Conservation (phyloP, 768 basidiomycete genomes). For the Russula dissimulans region DNA sequence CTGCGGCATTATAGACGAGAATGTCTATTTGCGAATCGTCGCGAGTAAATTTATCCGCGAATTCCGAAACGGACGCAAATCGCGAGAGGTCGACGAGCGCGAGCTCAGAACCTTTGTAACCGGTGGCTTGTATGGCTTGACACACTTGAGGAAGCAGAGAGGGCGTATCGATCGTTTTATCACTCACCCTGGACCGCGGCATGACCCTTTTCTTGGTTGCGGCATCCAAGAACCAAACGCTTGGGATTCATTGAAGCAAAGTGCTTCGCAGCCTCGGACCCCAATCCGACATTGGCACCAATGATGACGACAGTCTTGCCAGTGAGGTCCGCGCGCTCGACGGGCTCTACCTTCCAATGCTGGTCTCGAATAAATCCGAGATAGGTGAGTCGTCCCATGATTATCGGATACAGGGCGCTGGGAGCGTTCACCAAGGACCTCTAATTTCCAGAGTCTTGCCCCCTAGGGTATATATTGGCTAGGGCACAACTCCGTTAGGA, state of each 20-base stretch:
- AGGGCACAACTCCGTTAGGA: too few species aligned
- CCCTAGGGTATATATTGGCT: too few species aligned
- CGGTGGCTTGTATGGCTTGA: conserved; percentile 15
- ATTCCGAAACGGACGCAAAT: conserved; percentile 24
- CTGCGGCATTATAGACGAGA: conserved; percentile 25
- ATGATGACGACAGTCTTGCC: conserved; percentile 20
- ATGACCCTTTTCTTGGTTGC: conserved; percentile 9
- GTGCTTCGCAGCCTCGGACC: conserved; percentile 17
- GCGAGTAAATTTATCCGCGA: conserved; percentile 19
- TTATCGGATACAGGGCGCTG: not conserved
- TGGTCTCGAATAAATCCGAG: conserved; percentile 5
- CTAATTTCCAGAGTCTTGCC: too few species aligned
- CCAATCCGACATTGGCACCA: conserved; percentile 17
- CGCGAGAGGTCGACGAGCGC: conserved; percentile 22
- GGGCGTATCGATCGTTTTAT: not conserved
- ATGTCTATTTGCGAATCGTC: conserved; percentile 24
- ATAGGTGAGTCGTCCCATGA: conserved; percentile 7
- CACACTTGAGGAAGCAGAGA: not conserved
- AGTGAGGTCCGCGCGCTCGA: conserved; percentile 4
- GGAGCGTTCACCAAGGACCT: too few species aligned
- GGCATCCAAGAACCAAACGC: conserved; percentile 13
- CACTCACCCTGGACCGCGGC: conserved; percentile 5
- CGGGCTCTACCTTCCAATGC: conserved; percentile 3
- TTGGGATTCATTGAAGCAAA: conserved; percentile 14
- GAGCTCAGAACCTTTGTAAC: conserved; percentile 9